Conservation (phyloP, 352 stramenopile species). For the Hyaloperonospora brassicae region DNA sequence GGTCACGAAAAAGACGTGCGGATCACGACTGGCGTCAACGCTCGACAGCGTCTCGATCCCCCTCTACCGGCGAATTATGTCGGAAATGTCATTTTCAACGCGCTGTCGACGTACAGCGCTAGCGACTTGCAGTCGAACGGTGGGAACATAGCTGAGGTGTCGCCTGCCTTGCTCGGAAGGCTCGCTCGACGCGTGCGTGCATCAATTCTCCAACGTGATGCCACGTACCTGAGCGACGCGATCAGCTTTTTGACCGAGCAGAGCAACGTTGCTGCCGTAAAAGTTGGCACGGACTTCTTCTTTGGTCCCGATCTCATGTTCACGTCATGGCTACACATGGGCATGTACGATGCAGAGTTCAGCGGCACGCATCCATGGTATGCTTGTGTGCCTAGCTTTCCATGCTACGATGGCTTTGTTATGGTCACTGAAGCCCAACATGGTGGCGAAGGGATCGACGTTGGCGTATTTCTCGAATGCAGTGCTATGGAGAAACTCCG, state of each 20-base stretch:
- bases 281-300: slow-evolving; percentile 38
- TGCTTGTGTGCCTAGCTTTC: slow-evolving; percentile 24
- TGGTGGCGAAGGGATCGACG: slow-evolving; percentile 28
- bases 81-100: slow-evolving; percentile 52
- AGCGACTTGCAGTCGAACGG: slow-evolving; percentile 5
- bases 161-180: slow-evolving; percentile 9
- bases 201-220: slow-evolving; percentile 35
- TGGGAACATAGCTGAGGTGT: slow-evolving; percentile 2
- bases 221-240: slow-evolving; percentile 38
- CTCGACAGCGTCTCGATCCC: slow-evolving; percentile 33
- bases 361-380: slow-evolving; percentile 31
- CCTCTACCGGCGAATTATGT: slow-evolving; percentile 37
- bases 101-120: slow-evolving; percentile 28
- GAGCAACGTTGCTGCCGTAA: slow-evolving; percentile 24
- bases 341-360: slow-evolving; percentile 58
- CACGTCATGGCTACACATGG: slow-evolving; percentile 48
- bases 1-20: slow-evolving; percentile 33
- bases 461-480: slow-evolving; percentile 37
- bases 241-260: slow-evolving; percentile 41
- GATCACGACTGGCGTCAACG: slow-evolving; percentile 48
- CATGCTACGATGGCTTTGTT: slow-evolving; percentile 36
- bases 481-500: slow-evolving; percentile 31
- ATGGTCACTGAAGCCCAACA: slow-evolving; percentile 43
- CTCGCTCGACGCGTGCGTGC: slow-evolving; percentile 34
- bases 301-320: slow-evolving; percentile 51